Percentiles rank a stretch among this genome's conserved stretches.
These are phyloP conservation scores for Pythium sp. DNA, from an alignment of 352 stramenopile genomes.

Conservation along the genomic window DNA sequence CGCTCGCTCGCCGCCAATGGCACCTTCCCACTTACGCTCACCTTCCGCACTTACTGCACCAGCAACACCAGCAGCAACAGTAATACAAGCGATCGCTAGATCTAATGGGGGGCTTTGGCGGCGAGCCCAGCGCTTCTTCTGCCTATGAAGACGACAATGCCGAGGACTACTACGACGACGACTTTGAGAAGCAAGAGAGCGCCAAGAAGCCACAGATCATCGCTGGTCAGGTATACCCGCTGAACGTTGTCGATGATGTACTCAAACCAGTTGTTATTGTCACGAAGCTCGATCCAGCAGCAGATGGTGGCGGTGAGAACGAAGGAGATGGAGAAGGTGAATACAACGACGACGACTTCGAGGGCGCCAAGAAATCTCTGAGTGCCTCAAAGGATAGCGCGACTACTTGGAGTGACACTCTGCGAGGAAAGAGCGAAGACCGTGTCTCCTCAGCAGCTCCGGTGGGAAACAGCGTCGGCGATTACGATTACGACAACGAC, in stretches of 20 bases:
- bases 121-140: background rate
- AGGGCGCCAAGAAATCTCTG: background rate
- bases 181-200: slow-evolving; percentile 8
- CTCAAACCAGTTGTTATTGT: background rate
- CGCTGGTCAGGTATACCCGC: slow-evolving; percentile 8
- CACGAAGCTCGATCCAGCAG: background rate
- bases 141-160: background rate
- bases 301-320: background rate
- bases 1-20: background rate
- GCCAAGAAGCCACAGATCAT: background rate
- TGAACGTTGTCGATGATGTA: background rate
- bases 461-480: background rate
- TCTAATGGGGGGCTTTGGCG: background rate
- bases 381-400: background rate
- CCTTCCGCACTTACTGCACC: too few species aligned
- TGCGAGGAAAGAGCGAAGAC: background rate
- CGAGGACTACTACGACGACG: slow-evolving; percentile 1
- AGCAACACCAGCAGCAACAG: background rate
- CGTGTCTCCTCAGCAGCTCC: background rate
- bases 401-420: background rate
- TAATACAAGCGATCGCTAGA: background rate
- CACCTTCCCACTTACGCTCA: too few species aligned
- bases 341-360: slow-evolving; percentile 14
- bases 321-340: background rate
- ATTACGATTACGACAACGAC: background rate